phyloP scores from a whole-genome alignment of 1,139 yeast species.

The Protomyces gravidus region DNA sequence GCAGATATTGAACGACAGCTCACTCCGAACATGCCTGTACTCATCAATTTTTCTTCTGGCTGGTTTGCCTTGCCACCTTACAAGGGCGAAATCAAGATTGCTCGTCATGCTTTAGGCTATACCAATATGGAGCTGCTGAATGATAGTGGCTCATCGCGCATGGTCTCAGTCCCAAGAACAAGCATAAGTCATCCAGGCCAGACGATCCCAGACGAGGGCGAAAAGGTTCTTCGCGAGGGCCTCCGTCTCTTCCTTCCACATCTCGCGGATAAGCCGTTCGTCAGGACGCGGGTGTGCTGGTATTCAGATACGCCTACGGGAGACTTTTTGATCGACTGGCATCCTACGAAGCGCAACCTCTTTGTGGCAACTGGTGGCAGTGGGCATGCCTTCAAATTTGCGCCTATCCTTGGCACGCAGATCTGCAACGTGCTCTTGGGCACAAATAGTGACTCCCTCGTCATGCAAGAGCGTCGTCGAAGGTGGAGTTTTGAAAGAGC shows the following conservation, averaged over 20 bases:
- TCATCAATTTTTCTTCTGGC: conserved; percentile 48
- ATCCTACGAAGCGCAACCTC: conserved; percentile 43
- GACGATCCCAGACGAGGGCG: conserved; percentile 33
- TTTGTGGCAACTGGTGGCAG: conserved; percentile 49
- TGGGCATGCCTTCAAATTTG: conserved; percentile 40
- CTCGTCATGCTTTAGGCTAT: conserved; percentile 38
- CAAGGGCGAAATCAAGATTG: conserved; percentile 43
- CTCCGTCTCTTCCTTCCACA: conserved; percentile 30
- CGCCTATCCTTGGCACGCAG: conserved; percentile 25
- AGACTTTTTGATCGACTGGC: conserved; percentile 45
- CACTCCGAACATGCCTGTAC: conserved; percentile 44
- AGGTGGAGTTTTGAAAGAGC: conserved; percentile 10
- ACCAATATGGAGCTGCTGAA: conserved; percentile 19
- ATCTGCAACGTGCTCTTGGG: conserved; percentile 4
- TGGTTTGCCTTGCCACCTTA: conserved; percentile 49
- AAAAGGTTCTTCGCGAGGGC: conserved; percentile 31
- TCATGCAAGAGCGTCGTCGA: not conserved
- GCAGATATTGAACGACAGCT: conserved; percentile 33
- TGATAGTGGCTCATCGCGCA: not conserved
- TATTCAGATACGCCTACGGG: conserved; percentile 47
- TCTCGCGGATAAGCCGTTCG: conserved; percentile 32
- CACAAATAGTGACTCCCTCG: not conserved
- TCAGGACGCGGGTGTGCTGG: conserved; percentile 44
- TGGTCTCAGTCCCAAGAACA: conserved; percentile 17
- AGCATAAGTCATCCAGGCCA: conserved; percentile 15